phyloP scores from a whole-genome alignment of 129 eudicot genomes.

The Cynara cardunculus region DNA sequence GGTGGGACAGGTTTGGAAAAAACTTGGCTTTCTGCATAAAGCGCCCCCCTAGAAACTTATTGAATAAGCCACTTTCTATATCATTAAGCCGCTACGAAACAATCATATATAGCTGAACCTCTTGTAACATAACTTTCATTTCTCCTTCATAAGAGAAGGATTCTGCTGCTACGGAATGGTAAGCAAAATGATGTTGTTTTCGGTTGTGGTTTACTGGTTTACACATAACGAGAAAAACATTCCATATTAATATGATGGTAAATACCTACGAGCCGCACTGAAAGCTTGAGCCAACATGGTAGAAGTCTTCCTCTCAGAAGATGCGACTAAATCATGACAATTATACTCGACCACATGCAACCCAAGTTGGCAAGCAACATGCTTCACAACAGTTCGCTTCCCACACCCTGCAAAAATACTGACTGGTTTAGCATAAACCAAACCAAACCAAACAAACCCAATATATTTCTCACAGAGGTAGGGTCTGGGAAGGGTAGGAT shows the following conservation, averaged over 20 bases:
- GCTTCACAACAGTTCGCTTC: conserved; percentile 81
- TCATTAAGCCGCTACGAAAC: no score
- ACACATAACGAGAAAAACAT: background rate
- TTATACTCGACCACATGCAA: conserved; percentile 87
- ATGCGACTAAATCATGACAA: conserved; percentile 65
- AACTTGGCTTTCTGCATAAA: no score
- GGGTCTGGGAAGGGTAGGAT: background rate
- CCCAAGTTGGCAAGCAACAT: conserved; percentile 77
- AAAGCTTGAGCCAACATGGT: conserved; percentile 73
- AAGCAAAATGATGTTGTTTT: background rate
- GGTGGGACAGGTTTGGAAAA: no score
- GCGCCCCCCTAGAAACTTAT: no score
- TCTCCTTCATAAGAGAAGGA: background rate
- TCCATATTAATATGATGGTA: background rate
- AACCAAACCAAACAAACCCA: background rate
- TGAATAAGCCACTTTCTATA: no score
- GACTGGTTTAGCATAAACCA: conserved; percentile 1
- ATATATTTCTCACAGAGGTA: background rate
- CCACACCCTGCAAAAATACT: conserved; percentile 61
- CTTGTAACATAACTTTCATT: background rate
- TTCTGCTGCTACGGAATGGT: background rate
- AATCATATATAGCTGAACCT: background rate
- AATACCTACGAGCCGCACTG: conserved; percentile 76
- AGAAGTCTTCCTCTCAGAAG: conserved; percentile 78
- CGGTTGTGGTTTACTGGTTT: background rate